A percentile compares a stretch with the other conserved stretches of the same genome.
Evolutionary conservation across 495 filamentous ascomycete genomes (phyloP).

Genomic region (Xylaria longipes): DNA sequence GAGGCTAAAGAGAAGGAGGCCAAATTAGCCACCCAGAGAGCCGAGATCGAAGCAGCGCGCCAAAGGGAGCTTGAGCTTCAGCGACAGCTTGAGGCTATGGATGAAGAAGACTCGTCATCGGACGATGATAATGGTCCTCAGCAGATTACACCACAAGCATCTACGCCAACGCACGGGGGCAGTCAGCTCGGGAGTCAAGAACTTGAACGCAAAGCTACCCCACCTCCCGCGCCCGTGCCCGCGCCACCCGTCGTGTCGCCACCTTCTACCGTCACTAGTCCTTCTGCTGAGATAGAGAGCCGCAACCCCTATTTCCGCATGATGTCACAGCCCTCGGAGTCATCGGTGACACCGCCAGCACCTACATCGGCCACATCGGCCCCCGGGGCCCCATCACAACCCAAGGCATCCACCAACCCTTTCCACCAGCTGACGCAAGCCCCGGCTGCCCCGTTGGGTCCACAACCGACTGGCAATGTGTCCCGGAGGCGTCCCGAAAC

Average conservation of each 20-base stretch:
- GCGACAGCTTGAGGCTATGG: conserved; percentile 81
- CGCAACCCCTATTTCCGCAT: conserved; percentile 60
- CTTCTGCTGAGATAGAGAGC: conserved; percentile 55
- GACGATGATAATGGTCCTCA: conserved; percentile 89
- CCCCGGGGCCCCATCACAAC: conserved; percentile 43
- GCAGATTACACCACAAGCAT: conserved; percentile 80
- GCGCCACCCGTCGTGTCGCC: conserved; percentile 48
- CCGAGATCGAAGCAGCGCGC: conserved; percentile 88
- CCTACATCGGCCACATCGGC: conserved; percentile 49
- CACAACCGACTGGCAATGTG: conserved; percentile 39
- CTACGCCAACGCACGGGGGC: conserved; percentile 71
- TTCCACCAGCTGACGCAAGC: conserved; percentile 85
- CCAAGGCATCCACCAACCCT: conserved; percentile 83
- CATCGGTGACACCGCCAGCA: conserved; percentile 52
- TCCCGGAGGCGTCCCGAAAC: conserved; percentile 50
- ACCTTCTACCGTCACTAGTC: conserved; percentile 52
- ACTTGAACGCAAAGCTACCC: conserved; percentile 56
- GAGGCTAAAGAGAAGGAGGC: conserved; percentile 90
- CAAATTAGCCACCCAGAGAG: conserved; percentile 81
- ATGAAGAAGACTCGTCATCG: conserved; percentile 74
- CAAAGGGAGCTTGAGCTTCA: conserved; percentile 89
- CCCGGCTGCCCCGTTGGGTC: conserved; percentile 33
- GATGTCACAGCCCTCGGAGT: conserved; percentile 56
- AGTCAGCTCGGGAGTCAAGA: conserved; percentile 60
- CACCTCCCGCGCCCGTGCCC: conserved; percentile 53